Evolutionary conservation across 73 alveolate genomes (phyloP).

Genomic region (Tetrahymena malaccensis): DNA sequence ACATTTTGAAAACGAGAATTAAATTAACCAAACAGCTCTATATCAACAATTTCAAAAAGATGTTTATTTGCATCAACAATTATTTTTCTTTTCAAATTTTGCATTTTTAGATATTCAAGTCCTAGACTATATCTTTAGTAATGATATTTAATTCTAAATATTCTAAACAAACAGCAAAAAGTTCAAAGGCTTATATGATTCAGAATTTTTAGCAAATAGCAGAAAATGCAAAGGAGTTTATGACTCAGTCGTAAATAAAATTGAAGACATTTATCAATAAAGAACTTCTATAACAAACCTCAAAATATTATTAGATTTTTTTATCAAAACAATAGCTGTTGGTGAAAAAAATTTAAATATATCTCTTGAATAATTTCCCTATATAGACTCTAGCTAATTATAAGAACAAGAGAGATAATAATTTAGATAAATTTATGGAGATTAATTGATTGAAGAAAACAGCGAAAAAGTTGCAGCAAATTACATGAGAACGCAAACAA

Average conservation of each 20-base stretch:
- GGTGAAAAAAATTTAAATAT: background rate
- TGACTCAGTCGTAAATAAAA: background rate
- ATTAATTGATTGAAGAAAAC: background rate
- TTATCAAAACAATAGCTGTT: background rate
- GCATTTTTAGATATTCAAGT: background rate
- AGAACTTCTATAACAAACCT: background rate
- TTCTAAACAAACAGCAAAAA: background rate
- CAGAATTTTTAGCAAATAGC: background rate
- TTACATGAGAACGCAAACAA: background rate
- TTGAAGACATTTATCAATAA: background rate
- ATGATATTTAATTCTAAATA: background rate
- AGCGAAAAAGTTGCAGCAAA: background rate
- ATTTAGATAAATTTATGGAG: background rate
- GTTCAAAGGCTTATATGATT: background rate
- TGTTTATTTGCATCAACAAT: background rate
- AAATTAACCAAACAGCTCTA: background rate
- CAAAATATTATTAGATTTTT: background rate
- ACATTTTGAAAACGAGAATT: background rate
- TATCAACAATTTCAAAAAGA: background rate
- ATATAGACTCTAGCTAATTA: background rate
- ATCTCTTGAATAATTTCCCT: background rate
- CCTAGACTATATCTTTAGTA: background rate
- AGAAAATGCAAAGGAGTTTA: background rate
- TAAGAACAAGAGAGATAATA: background rate
- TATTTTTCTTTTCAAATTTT: background rate